A percentile compares a stretch with the other conserved stretches of the same genome.
phyloP scores from a whole-genome alignment of 1,139 yeast species.

The Hyphopichia wangnamkhiaoensis region DNA sequence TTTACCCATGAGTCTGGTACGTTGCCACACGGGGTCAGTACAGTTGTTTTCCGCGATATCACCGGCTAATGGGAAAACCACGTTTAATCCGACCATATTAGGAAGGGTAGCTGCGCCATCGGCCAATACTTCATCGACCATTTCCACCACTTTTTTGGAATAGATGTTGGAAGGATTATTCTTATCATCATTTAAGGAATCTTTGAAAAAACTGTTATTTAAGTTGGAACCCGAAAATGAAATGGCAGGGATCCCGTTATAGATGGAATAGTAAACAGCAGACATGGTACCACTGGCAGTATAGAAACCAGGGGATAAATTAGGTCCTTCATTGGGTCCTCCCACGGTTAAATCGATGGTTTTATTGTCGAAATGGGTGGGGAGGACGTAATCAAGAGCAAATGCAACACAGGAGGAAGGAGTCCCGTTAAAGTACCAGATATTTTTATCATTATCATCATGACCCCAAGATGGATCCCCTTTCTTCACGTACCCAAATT shows the following conservation, averaged over 20 bases:
- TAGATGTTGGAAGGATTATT: constrained; percentile 42
- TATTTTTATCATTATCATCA: constrained; percentile 34
- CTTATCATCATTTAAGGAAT: constrained; percentile 29
- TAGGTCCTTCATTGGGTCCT: constrained; percentile 51
- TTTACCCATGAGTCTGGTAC: constrained; percentile 41
- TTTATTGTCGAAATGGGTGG: constrained; percentile 30
- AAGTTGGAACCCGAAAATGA: constrained; percentile 39
- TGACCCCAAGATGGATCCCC: constrained; percentile 50
- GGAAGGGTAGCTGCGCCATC: constrained; percentile 38
- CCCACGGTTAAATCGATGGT: constrained; percentile 43
- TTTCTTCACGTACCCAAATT: constrained; percentile 35
- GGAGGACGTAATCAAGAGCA: constrained; percentile 41
- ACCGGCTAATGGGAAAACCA: constrained; percentile 47
- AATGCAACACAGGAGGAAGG: constrained; percentile 45
- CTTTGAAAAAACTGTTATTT: constrained; percentile 46
- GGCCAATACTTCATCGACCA: constrained; percentile 38
- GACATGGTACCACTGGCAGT: constrained; percentile 49
- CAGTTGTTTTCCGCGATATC: constrained; percentile 31
- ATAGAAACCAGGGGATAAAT: constrained; percentile 37
- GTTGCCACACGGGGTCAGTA: constrained; percentile 37
- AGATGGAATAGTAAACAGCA: constrained; percentile 40
- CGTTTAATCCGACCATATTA: constrained; percentile 45
- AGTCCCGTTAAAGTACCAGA: constrained; percentile 50
- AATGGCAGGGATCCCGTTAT: constrained; percentile 44
- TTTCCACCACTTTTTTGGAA: constrained; percentile 36